Evolutionary conservation across 176 grass and related monocot genomes (phyloP), one percentile per base, ranked within the genome.

Genomic region (Musa beccarii): DNA sequence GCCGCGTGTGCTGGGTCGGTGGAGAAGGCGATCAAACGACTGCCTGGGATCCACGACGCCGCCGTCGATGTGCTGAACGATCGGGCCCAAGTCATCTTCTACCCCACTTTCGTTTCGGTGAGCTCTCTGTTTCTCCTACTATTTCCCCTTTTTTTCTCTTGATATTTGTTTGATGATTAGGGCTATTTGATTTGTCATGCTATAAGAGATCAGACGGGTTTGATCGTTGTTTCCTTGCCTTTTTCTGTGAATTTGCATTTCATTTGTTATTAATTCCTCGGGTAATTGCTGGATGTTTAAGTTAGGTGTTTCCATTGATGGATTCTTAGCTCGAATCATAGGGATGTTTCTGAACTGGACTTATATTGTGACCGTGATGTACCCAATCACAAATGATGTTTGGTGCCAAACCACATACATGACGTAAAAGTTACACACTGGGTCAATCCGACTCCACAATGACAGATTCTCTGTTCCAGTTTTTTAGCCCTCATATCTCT

Each of bases 21-120:
- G 54, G 90, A 98, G 90, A 98, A 98, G 86, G 90, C 94, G 23
- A 80, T 98, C 62, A 93, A 98, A 85, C 79, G 94, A 69, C 86
- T 98, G 52, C 90, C 76, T 9, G 94, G 90, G 57, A 87, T 98
- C 81, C 87, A 91, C 28, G 90, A 98, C 77, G 94, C 90, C 51
- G 88, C 90, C 5, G 88, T 91, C 56, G 94, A 98, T 75, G 86
- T 93, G 68, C 90, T 98, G 29, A 86, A 87, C 15, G 79, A 84
- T 79, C 88, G 84, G 15, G 90, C 88, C 26, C 90, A 93, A 76
- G 94, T 93, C 75, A 78, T 82, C 69, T 98, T 89, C 86, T 91
- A 91, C 64, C 88, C 90, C 14, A 82, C 88, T 64, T 93, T 93
- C 72, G 82, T 98, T 71, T 85, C 86, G 66, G 94, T 98, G 81